Evolutionary conservation across 352 stramenopile genomes (phyloP).

Genomic region (Peronospora belbahrii): DNA sequence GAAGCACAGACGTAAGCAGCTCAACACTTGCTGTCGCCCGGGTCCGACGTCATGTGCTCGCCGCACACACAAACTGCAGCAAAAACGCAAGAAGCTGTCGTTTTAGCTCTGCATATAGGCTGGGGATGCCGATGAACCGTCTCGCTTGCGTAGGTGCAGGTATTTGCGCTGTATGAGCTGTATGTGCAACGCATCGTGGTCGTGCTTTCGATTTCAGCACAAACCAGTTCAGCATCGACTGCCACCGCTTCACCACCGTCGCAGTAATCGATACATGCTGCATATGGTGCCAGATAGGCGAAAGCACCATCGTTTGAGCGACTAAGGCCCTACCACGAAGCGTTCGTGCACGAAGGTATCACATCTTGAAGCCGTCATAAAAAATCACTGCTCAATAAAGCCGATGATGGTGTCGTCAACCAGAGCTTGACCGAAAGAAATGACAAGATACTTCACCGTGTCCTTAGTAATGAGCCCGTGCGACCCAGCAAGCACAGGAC

Average conservation of each 20-base stretch:
- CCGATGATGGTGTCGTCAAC: neutral
- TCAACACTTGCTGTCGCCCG: neutral
- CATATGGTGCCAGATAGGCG: neutral
- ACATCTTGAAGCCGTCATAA: neutral
- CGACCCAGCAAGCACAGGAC: neutral
- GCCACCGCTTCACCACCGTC: neutral
- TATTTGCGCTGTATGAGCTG: neutral
- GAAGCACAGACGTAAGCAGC: neutral
- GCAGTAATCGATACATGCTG: neutral
- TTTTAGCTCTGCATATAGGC: neutral
- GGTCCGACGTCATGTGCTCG: neutral
- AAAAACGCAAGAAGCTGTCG: neutral
- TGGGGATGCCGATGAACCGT: neutral
- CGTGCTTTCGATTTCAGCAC: neutral
- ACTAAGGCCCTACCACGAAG: constrained; percentile 1
- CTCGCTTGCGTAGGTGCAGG: neutral
- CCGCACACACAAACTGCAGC: neutral
- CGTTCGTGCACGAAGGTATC: neutral
- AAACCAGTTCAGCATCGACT: neutral
- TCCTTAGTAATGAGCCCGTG: too few species aligned
- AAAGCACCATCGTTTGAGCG: constrained; percentile 2
- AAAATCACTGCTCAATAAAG: neutral
- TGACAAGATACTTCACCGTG: neutral
- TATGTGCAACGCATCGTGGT: neutral
- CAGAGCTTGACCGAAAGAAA: neutral